Percentiles rank a stretch among this genome's conserved stretches.
phyloP scores from a whole-genome alignment of 1,284 basidiomycete species.

The Schizopora paradoxa region DNA sequence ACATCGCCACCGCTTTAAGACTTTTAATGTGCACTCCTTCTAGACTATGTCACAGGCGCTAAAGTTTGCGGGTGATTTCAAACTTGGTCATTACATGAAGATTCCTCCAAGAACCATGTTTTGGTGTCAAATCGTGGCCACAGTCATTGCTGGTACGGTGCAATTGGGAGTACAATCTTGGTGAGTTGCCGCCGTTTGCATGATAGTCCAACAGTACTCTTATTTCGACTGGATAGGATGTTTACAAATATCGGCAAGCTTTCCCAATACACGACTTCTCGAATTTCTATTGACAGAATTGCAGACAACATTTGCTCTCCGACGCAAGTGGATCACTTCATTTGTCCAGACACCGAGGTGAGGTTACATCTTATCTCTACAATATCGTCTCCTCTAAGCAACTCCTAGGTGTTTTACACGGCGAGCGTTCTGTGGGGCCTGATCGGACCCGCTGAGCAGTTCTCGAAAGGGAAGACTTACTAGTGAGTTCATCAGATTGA shows the following conservation, averaged over 20 bases:
- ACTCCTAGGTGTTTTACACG: slow-evolving; percentile 15
- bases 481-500: slow-evolving; percentile 13
- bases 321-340: slow-evolving; percentile 16
- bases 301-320: slow-evolving; percentile 24
- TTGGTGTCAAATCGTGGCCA: slow-evolving; percentile 53
- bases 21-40: neutral
- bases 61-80: slow-evolving; percentile 60
- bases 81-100: slow-evolving; percentile 73
- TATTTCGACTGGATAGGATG: slow-evolving; percentile 32
- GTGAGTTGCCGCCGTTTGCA: neutral
- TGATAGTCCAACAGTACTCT: neutral
- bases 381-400: neutral
- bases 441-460: slow-evolving; percentile 16
- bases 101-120: slow-evolving; percentile 56
- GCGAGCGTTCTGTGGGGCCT: slow-evolving; percentile 16
- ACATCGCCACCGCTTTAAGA: neutral
- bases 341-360: slow-evolving; percentile 20
- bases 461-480: slow-evolving; percentile 17
- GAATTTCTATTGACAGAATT: neutral
- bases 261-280: neutral
- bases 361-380: neutral
- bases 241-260: slow-evolving; percentile 45
- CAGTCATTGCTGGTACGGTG: slow-evolving; percentile 55
- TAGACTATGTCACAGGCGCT: slow-evolving; percentile 36
- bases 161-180: slow-evolving; percentile 64